phyloP scores from a whole-genome alignment of 768 basidiomycete genomes.

The Chalciporus sphaerocephalus region DNA sequence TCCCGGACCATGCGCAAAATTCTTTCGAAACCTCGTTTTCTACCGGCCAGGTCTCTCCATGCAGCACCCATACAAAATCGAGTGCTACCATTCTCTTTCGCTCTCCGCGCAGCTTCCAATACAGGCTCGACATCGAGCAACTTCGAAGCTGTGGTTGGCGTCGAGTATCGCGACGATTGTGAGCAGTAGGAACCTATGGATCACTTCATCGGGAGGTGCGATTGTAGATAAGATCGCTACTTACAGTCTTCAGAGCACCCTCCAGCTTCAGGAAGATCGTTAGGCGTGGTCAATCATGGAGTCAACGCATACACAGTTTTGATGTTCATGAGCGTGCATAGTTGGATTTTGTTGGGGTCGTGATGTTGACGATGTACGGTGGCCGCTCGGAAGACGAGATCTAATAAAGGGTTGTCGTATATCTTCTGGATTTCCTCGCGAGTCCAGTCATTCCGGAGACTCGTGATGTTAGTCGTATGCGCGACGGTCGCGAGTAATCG shows the following conservation, averaged over 20 bases:
- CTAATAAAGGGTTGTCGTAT: conserved; percentile 81
- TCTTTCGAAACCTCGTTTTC: conserved; percentile 89
- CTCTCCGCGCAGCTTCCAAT: conserved; percentile 85
- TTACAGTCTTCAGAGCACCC: conserved; percentile 94
- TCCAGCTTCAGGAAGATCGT: conserved; percentile 54
- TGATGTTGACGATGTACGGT: conserved; percentile 81
- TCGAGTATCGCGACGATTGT: conserved; percentile 91
- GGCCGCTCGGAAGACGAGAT: conserved; percentile 85
- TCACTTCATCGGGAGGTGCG: background rate
- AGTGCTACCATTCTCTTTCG: conserved; percentile 95
- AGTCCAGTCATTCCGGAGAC: conserved; percentile 63
- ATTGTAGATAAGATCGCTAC: conserved; percentile 23
- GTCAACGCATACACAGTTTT: conserved; percentile 60
- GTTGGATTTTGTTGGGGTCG: conserved; percentile 85
- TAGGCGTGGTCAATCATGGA: conserved; percentile 10
- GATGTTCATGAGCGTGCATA: conserved; percentile 98
- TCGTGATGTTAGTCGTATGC: conserved; percentile 3
- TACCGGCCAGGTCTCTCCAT: conserved; percentile 91
- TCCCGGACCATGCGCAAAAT: conserved; percentile 90
- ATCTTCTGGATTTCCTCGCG: conserved; percentile 78
- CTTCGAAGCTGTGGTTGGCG: conserved; percentile 82
- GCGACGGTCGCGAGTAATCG: conserved; percentile 61
- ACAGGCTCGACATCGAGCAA: conserved; percentile 90
- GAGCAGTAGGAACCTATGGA: conserved; percentile 89
- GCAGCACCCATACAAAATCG: conserved; percentile 99